phyloP scores from a whole-genome alignment of 371 early-diverging fungal species.

The Zopfochytrium polystomum region DNA sequence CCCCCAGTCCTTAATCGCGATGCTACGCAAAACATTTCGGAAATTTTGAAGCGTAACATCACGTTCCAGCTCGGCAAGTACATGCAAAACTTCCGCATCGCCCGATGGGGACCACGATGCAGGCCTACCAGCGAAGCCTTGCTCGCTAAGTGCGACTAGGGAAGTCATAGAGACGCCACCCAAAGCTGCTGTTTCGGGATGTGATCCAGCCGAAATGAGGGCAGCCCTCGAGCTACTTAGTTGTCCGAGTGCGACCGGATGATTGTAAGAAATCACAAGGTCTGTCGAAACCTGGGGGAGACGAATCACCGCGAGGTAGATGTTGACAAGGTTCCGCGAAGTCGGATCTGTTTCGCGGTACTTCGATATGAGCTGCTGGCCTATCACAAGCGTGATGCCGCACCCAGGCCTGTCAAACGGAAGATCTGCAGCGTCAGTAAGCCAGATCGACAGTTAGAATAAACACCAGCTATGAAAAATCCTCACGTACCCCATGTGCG shows the following conservation, averaged over 20 bases:
- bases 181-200: not conserved
- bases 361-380: slow-evolving; percentile 66
- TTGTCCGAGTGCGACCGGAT: slow-evolving; percentile 41
- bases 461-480: not conserved
- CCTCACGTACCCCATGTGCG: slow-evolving; percentile 57
- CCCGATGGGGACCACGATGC: not conserved
- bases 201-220: not conserved
- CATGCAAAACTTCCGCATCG: not conserved
- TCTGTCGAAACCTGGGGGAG: slow-evolving; percentile 65
- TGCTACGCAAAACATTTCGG: slow-evolving; percentile 6
- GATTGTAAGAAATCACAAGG: slow-evolving; percentile 69
- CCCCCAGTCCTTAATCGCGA: slow-evolving; percentile 13
- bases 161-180: not conserved
- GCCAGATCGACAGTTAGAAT: not conserved
- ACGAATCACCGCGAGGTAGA: slow-evolving; percentile 67
- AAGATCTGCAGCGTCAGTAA: slow-evolving; percentile 2
- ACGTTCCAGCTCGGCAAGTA: not conserved
- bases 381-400: slow-evolving; percentile 41
- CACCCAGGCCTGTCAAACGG: slow-evolving; percentile 3
- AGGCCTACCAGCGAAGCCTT: not conserved
- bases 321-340: slow-evolving; percentile 61
- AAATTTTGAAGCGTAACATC: slow-evolving; percentile 6
- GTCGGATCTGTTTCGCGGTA: slow-evolving; percentile 57
- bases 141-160: not conserved
- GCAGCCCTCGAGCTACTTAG: not conserved